These are phyloP conservation scores for Byssothecium circinans DNA, from an alignment of 2,329 filamentous ascomycete genomes.

Conservation along the genomic window DNA sequence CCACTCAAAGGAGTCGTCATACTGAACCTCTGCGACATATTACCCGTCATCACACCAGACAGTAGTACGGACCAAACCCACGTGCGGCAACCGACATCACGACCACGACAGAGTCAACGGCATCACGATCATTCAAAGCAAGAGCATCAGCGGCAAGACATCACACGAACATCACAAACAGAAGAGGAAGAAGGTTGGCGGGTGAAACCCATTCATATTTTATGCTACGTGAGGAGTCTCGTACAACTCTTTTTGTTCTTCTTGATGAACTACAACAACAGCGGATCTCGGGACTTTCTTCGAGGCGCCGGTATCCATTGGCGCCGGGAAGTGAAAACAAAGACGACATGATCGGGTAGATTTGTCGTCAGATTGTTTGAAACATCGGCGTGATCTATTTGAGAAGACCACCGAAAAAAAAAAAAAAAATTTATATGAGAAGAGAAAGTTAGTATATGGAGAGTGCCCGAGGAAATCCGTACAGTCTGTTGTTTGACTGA, in stretches of 20 bases:
- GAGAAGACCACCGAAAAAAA: neutral
- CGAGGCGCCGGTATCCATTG: too few relatives aligned
- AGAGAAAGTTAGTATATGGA: neutral
- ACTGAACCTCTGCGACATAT: too few relatives aligned
- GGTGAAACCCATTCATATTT: neutral
- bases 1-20: too few relatives aligned
- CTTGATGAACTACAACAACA: neutral
- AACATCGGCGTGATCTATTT: neutral
- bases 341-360: neutral
- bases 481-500: neutral
- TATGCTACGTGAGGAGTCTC: neutral
- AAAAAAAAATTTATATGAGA: too few relatives aligned
- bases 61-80: neutral
- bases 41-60: neutral
- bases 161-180: slow-evolving; percentile 2
- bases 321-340: neutral
- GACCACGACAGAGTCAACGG: neutral
- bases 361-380: neutral
- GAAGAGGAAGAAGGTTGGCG: neutral
- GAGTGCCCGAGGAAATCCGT: neutral
- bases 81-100: neutral
- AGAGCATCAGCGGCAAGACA: neutral
- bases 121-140: neutral
- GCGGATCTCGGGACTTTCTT: too few relatives aligned
- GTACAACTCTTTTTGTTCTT: neutral